Conservation (phyloP, 2,329 filamentous ascomycete genomes). For the Epicoccum nigrum region DNA sequence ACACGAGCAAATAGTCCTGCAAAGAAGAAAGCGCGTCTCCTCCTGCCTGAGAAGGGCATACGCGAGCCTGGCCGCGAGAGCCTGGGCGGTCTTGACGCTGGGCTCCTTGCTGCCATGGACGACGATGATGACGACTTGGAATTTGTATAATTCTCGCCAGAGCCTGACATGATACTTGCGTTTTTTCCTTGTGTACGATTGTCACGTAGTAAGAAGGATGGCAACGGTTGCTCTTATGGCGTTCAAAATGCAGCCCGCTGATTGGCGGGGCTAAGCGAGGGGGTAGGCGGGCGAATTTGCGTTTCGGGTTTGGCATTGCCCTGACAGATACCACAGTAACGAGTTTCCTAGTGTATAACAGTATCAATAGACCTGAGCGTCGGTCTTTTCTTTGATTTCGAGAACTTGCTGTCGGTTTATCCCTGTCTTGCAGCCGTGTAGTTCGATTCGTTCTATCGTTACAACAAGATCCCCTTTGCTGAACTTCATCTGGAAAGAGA, state of each 20-base stretch:
- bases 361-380: constrained; percentile 12
- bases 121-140: constrained; percentile 57
- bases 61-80: constrained; percentile 57
- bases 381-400: constrained; percentile 13
- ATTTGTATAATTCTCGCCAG: constrained; percentile 49
- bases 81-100: constrained; percentile 44
- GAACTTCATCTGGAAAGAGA: background rate
- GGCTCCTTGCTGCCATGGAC: constrained; percentile 45
- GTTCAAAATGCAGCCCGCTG: constrained; percentile 27
- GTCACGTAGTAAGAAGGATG: constrained; percentile 3
- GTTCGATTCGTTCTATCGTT: background rate
- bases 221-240: constrained; percentile 23
- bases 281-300: constrained; percentile 18
- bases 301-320: constrained; percentile 17
- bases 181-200: constrained; percentile 8
- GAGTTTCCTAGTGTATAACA: constrained; percentile 24
- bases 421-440: background rate
- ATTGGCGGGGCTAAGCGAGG: constrained; percentile 44
- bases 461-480: too few relatives aligned
- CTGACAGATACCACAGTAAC: constrained; percentile 20
- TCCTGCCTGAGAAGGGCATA: constrained; percentile 56
- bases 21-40: constrained; percentile 57
- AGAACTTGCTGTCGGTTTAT: background rate
- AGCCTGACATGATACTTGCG: constrained; percentile 1
- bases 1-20: constrained; percentile 45